Evolutionary conservation across 1,284 basidiomycete species (phyloP).

Genomic region (Ceratorhiza oryzae-sativae): DNA sequence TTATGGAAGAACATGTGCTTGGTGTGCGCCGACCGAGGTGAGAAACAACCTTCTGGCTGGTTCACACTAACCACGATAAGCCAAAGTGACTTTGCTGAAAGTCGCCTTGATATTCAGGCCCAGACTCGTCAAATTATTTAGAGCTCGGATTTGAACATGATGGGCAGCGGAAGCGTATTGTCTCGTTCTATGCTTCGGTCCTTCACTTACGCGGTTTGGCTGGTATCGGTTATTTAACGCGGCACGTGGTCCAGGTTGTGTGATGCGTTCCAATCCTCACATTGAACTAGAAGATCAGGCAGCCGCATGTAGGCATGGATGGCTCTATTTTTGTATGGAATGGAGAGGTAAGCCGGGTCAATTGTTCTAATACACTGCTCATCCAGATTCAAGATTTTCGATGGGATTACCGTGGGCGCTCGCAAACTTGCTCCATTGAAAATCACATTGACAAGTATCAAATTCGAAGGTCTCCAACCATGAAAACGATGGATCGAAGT

Average conservation of each 20-base stretch:
- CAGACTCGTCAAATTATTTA: conserved; percentile 20
- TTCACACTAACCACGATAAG: neutral
- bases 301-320: conserved; percentile 68
- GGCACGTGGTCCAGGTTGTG: neutral
- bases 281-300: conserved; percentile 50
- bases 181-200: conserved; percentile 74
- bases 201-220: conserved; percentile 74
- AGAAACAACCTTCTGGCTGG: neutral
- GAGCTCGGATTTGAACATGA: neutral
- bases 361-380: conserved; percentile 13
- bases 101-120: neutral
- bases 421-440: neutral
- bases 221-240: conserved; percentile 52
- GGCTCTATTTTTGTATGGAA: conserved; percentile 86
- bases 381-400: conserved; percentile 65
- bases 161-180: neutral
- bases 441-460: neutral
- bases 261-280: neutral
- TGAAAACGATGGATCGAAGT: conserved; percentile 80
- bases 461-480: conserved; percentile 50
- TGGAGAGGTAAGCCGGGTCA: conserved; percentile 71
- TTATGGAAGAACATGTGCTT: conserved; percentile 17
- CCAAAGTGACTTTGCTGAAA: neutral
- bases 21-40: conserved; percentile 30
- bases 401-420: conserved; percentile 67